Conservation (phyloP, 139 green algal species). For the Mesotaenium endlicherianum region DNA sequence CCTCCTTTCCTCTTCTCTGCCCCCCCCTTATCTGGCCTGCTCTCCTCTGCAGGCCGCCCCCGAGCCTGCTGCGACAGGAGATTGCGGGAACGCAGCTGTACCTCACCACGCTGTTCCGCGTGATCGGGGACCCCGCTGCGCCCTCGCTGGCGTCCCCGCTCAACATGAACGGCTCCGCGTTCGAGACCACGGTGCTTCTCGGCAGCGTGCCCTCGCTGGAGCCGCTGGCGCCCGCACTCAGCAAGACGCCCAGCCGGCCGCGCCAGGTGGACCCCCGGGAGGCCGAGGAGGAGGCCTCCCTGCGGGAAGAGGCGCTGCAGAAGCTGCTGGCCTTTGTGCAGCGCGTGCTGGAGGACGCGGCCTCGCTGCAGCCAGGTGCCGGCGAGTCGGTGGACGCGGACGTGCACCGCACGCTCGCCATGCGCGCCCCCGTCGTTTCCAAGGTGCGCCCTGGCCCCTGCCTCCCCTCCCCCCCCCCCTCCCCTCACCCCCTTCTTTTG, state of each 20-base stretch:
- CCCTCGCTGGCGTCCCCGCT: not conserved
- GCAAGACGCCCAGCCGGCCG: not conserved
- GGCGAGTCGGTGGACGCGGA: conserved; percentile 8
- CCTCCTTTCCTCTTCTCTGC: not conserved
- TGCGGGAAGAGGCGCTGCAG: conserved; percentile 19
- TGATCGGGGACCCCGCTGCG: not conserved
- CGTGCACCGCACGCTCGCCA: not conserved
- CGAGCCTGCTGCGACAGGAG: conserved; percentile 8
- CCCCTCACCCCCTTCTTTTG: no score
- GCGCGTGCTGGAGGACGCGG: not conserved
- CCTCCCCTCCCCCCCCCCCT: no score
- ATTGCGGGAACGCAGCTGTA: conserved; percentile 6
- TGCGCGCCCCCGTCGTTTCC: conserved; percentile 15
- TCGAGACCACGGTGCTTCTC: no score
- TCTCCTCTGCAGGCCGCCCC: conserved; percentile 1
- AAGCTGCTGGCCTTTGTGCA: not conserved
- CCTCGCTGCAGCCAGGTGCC: not conserved
- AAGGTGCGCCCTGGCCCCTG: conserved; percentile 9
- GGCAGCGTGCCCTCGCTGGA: not conserved
- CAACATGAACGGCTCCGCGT: no score
- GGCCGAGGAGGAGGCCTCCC: not conserved
- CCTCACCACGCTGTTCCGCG: not conserved
- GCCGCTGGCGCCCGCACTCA: not conserved
- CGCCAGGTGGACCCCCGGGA: not conserved
- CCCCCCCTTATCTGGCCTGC: not conserved